These are phyloP conservation scores for Phytophthora lateralis DNA, from an alignment of 352 stramenopile genomes.

Conservation along the genomic window DNA sequence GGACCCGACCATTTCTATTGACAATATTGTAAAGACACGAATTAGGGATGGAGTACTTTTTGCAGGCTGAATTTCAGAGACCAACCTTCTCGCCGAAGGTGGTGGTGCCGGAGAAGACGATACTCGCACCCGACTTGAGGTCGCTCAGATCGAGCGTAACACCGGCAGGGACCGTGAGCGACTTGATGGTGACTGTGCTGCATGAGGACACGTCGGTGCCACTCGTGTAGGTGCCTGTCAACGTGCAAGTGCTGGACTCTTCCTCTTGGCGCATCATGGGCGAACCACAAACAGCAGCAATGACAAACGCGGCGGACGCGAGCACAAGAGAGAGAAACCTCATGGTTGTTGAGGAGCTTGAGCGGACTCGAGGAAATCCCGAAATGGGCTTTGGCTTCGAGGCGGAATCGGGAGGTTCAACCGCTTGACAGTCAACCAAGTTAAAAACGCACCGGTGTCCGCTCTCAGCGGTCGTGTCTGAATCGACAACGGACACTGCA, in stretches of 20 bases:
- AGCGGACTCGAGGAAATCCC: slow-evolving; percentile 6
- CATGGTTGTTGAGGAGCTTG: slow-evolving; percentile 1
- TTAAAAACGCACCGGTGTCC: slow-evolving; percentile 2
- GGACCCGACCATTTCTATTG: slow-evolving; percentile 12
- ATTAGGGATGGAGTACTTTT: background rate
- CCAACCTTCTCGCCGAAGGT: slow-evolving; percentile 38
- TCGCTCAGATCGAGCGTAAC: slow-evolving; percentile 43
- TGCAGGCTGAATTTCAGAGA: background rate
- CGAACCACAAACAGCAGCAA: slow-evolving; percentile 7
- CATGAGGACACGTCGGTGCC: slow-evolving; percentile 33
- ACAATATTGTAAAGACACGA: background rate
- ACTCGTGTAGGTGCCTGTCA: slow-evolving; percentile 31
- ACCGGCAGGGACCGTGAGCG: slow-evolving; percentile 36
- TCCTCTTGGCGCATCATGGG: slow-evolving; percentile 16
- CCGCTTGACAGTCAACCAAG: background rate
- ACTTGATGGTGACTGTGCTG: slow-evolving; percentile 30
- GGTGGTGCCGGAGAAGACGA: slow-evolving; percentile 43
- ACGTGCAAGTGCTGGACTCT: slow-evolving; percentile 15
- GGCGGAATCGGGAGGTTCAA: background rate
- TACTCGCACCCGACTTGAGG: slow-evolving; percentile 31
- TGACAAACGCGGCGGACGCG: slow-evolving; percentile 1
- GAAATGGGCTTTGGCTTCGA: background rate
- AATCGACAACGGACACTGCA: background rate
- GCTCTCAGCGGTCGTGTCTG: slow-evolving; percentile 6
- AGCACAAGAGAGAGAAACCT: background rate